Evolutionary conservation across 192 early-diverging fungal genomes (phyloP).

Genomic region (Lobosporangium transversale): DNA sequence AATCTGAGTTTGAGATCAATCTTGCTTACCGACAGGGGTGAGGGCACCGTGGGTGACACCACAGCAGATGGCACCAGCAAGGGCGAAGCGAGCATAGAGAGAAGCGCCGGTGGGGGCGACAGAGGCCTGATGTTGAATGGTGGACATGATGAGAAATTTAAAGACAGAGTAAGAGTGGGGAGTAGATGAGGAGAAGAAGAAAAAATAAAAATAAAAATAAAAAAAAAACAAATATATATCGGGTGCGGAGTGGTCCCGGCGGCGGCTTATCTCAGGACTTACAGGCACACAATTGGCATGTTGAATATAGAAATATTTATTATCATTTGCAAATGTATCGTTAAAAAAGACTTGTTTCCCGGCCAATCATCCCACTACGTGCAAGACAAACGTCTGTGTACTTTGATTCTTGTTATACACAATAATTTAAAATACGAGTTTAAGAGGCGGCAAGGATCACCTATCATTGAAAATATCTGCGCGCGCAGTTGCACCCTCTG

Average conservation of each 20-base stretch:
- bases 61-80: slow-evolving; percentile 69
- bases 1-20: neutral
- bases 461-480: too few relatives aligned
- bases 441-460: too few relatives aligned
- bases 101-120: slow-evolving; percentile 58
- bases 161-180: slow-evolving; percentile 18
- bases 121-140: slow-evolving; percentile 45
- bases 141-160: slow-evolving; percentile 20
- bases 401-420: too few relatives aligned
- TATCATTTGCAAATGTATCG: neutral
- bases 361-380: slow-evolving; percentile 10
- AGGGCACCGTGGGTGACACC: slow-evolving; percentile 70
- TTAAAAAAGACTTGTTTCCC: slow-evolving; percentile 6
- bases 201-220: neutral
- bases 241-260: neutral
- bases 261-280: slow-evolving; percentile 12
- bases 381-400: neutral
- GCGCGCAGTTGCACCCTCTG: too few relatives aligned
- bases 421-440: too few relatives aligned
- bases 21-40: slow-evolving; percentile 52
- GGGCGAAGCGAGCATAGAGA: slow-evolving; percentile 66
- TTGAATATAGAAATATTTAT: neutral
- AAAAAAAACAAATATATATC: slow-evolving; percentile 6
- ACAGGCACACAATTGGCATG: slow-evolving; percentile 3
- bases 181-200: slow-evolving; percentile 6